Evolutionary conservation across 2,329 filamentous ascomycete species (phyloP).

Genomic region (Aspergillus sp.): DNA sequence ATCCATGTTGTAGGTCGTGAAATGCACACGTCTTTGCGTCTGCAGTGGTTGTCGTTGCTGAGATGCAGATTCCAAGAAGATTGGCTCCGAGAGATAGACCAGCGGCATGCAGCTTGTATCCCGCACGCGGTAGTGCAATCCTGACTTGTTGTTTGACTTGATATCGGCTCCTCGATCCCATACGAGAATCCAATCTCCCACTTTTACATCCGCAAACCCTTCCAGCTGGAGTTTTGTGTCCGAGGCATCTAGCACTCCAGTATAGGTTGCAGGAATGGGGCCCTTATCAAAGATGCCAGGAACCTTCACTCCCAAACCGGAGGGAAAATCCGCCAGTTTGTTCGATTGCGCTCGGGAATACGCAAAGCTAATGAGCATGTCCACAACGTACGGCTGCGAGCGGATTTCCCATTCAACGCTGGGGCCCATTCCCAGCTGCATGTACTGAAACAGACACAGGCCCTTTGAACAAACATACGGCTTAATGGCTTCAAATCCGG

Average conservation of each 20-base stretch:
- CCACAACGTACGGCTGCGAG: conserved; percentile 70
- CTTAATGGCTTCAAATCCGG: conserved; percentile 47
- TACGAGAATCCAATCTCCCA: conserved; percentile 47
- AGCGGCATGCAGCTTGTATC: conserved; percentile 38
- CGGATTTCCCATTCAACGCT: conserved; percentile 78
- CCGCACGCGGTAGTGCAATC: conserved; percentile 42
- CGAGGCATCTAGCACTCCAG: conserved; percentile 5
- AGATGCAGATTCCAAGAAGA: conserved; percentile 5
- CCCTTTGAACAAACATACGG: conserved; percentile 63
- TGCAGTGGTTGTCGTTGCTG: background rate
- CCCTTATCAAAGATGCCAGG: conserved; percentile 22
- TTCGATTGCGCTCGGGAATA: conserved; percentile 47
- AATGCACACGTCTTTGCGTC: conserved; percentile 5
- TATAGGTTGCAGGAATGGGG: background rate
- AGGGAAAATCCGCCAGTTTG: conserved; percentile 46
- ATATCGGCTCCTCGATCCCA: conserved; percentile 4
- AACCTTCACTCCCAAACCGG: conserved; percentile 47
- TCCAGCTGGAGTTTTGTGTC: conserved; percentile 36
- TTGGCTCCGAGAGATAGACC: conserved; percentile 27
- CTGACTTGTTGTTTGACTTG: conserved; percentile 2
- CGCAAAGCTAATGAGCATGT: conserved; percentile 75
- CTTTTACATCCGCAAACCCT: conserved; percentile 26
- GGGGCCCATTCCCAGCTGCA: conserved; percentile 74
- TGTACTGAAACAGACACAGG: conserved; percentile 81
- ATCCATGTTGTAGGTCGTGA: conserved; percentile 26